phyloP scores from a whole-genome alignment of 345 rosid genomes.

The Pelargonium nanum region DNA sequence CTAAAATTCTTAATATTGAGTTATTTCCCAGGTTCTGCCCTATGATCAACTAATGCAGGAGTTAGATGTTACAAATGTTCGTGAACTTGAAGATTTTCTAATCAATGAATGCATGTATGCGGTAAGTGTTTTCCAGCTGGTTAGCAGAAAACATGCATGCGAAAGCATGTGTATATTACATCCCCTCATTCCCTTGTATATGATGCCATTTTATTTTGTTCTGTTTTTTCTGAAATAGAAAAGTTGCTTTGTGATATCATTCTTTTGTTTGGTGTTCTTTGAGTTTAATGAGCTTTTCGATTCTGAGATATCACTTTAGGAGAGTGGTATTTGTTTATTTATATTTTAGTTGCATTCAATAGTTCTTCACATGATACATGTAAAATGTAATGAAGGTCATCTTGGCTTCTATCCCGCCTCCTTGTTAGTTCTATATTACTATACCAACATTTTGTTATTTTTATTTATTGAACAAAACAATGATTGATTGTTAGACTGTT shows the following conservation, averaged over 20 bases:
- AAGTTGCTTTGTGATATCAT: not conserved
- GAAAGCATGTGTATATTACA: not conserved
- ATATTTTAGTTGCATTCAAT: too few species aligned
- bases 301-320: not conserved
- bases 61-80: conserved; percentile 81
- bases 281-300: not conserved
- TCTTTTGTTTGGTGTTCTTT: not conserved
- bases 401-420: not conserved
- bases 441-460: too few species aligned
- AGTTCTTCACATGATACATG: not conserved
- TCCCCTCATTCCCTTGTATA: not conserved
- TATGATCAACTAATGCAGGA: conserved; percentile 83
- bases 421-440: not conserved
- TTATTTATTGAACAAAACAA: not conserved
- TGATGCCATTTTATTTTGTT: not conserved
- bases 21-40: conserved; percentile 56
- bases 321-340: not conserved
- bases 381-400: not conserved
- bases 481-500: conserved; percentile 1
- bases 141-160: not conserved
- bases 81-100: conserved; percentile 98
- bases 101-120: conserved; percentile 94
- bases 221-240: not conserved
- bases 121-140: conserved; percentile 35
- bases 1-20: not conserved